Base-by-base conservation (phyloP, 441 rosid genomes). In the Viola pubescens region DNA sequence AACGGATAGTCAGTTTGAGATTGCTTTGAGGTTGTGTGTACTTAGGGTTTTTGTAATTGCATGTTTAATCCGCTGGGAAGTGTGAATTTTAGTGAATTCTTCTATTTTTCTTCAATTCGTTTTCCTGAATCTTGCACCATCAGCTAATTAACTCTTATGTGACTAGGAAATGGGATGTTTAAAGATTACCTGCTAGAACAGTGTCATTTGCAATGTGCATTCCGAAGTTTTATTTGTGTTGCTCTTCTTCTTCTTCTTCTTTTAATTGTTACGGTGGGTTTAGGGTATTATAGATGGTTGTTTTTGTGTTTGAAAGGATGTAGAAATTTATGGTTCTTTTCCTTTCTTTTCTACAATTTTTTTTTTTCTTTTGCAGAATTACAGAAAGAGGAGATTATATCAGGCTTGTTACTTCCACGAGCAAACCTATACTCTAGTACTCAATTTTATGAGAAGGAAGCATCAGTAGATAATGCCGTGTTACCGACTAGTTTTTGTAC, bases 331-430 rank as follows among this genome's bases (percentile, higher is more conserved):
- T 34, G 26, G 47, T 59, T 37, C 8, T 9, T 10, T 0, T 44
- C 6, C 0, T 44, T 37, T 12, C 44, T 43, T 26, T 26, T 26
- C 34, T 26, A 26, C 11, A 62, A 53, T 46, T 63, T 9, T 11
- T 42, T 26, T 52, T 60, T 42, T 68, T 5, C 63, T 48, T 39
- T 61, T 58, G 58, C 82, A 86, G 97, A 79, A 64, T 76, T 81
- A 60, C 80, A 69, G 48, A 82, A 77, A 67, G 95, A 85, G 70
- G 89, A 83, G 66, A 77, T 85, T 69, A 82, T 90, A 71, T 77
- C 87, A 3, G 83, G 73, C 49, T 74, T 84, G 58, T 63, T 86
- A 47, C 64, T 70, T 53, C 84, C 74, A 74, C 26, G 83, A 78
- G 66, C 75, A 42, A 56, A 68, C 55, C 69, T 78, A 61, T 66